A percentile compares a stretch with the other conserved stretches of the same genome.
These are phyloP conservation scores for Wickerhamiella musiphila DNA, from an alignment of 805 yeast species.

Conservation along the genomic window DNA sequence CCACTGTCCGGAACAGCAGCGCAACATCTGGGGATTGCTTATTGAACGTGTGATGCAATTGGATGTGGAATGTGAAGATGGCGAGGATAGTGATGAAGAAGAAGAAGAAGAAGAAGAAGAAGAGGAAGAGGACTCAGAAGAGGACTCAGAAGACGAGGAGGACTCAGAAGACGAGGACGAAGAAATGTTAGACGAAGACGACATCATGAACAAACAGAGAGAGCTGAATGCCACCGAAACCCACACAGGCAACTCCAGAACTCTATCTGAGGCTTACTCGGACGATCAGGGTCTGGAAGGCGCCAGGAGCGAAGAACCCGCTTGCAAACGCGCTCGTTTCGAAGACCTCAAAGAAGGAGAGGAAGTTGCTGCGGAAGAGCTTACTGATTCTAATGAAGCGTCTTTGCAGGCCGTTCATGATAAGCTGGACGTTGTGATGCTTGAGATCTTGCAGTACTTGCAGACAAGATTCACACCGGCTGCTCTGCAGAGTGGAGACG, in stretches of 20 bases:
- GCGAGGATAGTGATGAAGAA: conserved; percentile 30
- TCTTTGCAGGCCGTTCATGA: conserved; percentile 34
- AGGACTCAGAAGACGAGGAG: conserved; percentile 16
- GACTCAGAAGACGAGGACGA: too few relatives aligned
- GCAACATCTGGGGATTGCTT: conserved; percentile 61
- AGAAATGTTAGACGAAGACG: conserved; percentile 16
- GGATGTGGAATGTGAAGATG: conserved; percentile 85
- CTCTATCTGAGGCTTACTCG: too few relatives aligned
- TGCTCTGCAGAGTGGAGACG: conserved; percentile 40
- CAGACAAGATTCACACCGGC: conserved; percentile 32
- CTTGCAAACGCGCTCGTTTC: conserved; percentile 2
- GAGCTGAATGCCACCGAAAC: too few relatives aligned
- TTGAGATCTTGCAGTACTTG: conserved; percentile 37
- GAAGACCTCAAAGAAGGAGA: conserved; percentile 21
- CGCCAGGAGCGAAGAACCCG: conserved; percentile 1
- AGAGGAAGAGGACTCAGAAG: conserved; percentile 15
- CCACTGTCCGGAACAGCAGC: conserved; percentile 63
- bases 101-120: conserved; percentile 21
- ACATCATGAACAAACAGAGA: conserved; percentile 5
- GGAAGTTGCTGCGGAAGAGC: conserved; percentile 21
- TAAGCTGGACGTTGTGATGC: conserved; percentile 58
- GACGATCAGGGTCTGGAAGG: too few relatives aligned
- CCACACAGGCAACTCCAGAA: too few relatives aligned
- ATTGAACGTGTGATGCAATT: conserved; percentile 67
- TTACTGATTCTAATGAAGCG: conserved; percentile 30